Conservation (phyloP, 768 basidiomycete species). For the Mycena vulgaris region DNA sequence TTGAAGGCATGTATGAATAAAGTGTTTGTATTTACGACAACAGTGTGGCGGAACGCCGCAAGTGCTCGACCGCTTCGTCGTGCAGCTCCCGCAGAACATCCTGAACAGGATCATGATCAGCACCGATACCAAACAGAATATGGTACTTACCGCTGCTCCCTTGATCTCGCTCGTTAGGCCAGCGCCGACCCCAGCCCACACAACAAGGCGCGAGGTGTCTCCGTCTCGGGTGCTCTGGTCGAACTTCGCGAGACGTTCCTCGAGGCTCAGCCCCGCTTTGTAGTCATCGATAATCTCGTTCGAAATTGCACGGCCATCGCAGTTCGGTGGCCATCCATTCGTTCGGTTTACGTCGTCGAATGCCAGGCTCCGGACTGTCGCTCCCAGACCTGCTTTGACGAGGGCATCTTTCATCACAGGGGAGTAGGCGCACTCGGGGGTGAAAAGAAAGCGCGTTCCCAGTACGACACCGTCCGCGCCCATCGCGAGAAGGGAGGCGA, state of each 20-base stretch:
- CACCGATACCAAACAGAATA: no score
- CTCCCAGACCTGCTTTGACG: constrained; percentile 47
- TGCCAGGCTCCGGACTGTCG: constrained; percentile 55
- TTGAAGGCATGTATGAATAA: no score
- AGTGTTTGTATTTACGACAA: background rate
- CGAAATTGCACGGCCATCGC: constrained; percentile 60
- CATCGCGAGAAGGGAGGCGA: constrained; percentile 57
- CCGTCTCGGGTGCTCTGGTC: constrained; percentile 48
- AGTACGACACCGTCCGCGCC: constrained; percentile 63
- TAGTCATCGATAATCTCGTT: constrained; percentile 52
- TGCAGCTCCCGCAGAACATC: constrained; percentile 28
- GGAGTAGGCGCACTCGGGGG: constrained; percentile 59
- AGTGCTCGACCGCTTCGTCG: constrained; percentile 2
- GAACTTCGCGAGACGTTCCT: constrained; percentile 44
- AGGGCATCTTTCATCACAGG: constrained; percentile 56
- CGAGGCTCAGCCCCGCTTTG: constrained; percentile 46
- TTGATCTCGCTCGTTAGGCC: constrained; percentile 49
- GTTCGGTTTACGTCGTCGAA: constrained; percentile 59
- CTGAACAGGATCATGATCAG: background rate
- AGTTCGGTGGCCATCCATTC: constrained; percentile 56
- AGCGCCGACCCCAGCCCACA: constrained; percentile 62
- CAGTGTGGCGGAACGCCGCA: background rate
- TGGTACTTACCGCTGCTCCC: constrained; percentile 33
- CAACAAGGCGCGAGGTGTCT: constrained; percentile 50
- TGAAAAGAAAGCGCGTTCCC: constrained; percentile 66